Evolutionary conservation across 345 rosid genomes (phyloP).

Genomic region (Linum tenue): DNA sequence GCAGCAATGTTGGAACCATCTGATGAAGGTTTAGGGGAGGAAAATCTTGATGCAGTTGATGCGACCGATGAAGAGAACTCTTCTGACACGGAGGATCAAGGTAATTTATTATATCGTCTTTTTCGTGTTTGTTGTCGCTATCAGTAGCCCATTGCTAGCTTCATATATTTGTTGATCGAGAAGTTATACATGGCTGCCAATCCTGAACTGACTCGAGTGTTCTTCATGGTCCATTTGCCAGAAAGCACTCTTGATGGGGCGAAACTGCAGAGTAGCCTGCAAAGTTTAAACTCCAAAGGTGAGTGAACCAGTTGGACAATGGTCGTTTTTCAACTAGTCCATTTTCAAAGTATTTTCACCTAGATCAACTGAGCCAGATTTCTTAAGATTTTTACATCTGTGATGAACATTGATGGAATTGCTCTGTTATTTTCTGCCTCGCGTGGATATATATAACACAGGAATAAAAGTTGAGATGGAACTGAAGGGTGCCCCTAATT

Average conservation of each 20-base stretch:
- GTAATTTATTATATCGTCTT: slow-evolving; percentile 24
- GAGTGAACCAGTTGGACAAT: not conserved
- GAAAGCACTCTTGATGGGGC: slow-evolving; percentile 40
- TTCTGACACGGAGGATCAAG: slow-evolving; percentile 57
- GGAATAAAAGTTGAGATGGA: slow-evolving; percentile 77
- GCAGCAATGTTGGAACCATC: slow-evolving; percentile 72
- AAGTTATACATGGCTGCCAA: not conserved
- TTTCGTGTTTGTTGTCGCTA: not conserved
- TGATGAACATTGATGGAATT: not conserved
- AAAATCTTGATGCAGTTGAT: slow-evolving; percentile 39
- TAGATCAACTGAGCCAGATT: not conserved
- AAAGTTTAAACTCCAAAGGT: slow-evolving; percentile 71
- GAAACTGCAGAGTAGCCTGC: slow-evolving; percentile 63
- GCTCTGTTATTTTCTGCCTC: not conserved
- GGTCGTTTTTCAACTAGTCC: not conserved
- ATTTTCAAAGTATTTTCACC: not conserved
- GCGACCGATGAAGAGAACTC: slow-evolving; percentile 55
- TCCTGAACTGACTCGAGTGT: not conserved
- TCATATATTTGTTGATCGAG: not conserved
- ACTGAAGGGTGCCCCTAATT: slow-evolving; percentile 45
- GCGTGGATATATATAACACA: slow-evolving; percentile 7
- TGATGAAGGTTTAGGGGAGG: slow-evolving; percentile 51
- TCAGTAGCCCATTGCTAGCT: not conserved
- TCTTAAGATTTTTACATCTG: not conserved
- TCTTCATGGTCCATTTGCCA: slow-evolving; percentile 11